Evolutionary conservation across 2,329 filamentous ascomycete species (phyloP), one percentile per base, ranked within the genome.

Genomic region (Colletotrichum tamarilloi): DNA sequence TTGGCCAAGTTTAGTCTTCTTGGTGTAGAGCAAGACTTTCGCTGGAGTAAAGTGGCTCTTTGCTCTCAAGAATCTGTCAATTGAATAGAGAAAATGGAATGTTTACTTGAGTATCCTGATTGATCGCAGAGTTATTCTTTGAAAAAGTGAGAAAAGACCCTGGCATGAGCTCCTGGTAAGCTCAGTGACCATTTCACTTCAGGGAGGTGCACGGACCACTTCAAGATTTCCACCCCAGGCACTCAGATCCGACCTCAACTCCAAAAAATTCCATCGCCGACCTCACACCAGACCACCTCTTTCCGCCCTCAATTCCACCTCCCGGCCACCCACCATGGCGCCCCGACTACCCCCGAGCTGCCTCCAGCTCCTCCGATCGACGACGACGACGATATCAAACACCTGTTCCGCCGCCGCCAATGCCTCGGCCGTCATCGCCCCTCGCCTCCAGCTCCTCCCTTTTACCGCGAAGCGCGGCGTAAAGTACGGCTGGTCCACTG

Each of bases 401-500:
- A 59, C 64, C 69, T 52, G 42, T 35, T 49, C 42, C 42, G 42
- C 53, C 22, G 24, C 57, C 59, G 24, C 42, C 62, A 55, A 38
- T n/a, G 42, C 63, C 64, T 46, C 58, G 22, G 38, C 52, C 32
- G 14, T 58, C 53, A 28, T 68, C 65, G 58, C 55, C 56, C 73
- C 72, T 77, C 79, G 78, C 75, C 82, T 82, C 75, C 81, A 84
- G 67, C 82, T 87, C 74, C 84, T 88, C 77, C 84, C 86, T 62
- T 84, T 83, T 67, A 86, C 83, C 42, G 78, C 84, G 71, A 81
- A 79, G 74, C 87, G 87, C 79, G 84, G 86, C 79, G 85, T 90
- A 78, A 87, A 89, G 75, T 87, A 89, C 79, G 91, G 91, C 78
- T 92, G 91, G 91, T 86, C 85, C 68, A 92, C 90, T 3, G 84